Evolutionary conservation across 2,329 filamentous ascomycete species (phyloP).

Genomic region (Diaporthe batatas): DNA sequence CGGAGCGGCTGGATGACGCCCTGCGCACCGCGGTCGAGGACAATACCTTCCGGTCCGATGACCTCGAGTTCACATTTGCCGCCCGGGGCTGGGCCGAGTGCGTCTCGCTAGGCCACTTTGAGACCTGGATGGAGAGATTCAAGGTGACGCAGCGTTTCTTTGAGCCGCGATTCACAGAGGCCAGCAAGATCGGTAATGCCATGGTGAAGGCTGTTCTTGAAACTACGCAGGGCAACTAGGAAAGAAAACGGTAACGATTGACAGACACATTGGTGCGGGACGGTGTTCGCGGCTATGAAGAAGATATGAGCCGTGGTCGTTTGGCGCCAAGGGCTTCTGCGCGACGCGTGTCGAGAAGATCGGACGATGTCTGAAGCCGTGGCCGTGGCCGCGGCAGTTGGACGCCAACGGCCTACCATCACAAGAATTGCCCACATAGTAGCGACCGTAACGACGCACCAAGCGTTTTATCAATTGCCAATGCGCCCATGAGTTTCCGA

Average conservation of each 20-base stretch:
- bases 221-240: conserved; percentile 65
- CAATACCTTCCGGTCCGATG: conserved; percentile 92
- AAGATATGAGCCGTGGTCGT: neutral
- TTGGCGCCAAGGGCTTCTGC: conserved; percentile 7
- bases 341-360: neutral
- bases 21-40: conserved; percentile 90
- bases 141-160: conserved; percentile 93
- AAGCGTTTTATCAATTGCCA: conserved; percentile 13
- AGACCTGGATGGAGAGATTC: conserved; percentile 92
- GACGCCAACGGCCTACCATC: neutral
- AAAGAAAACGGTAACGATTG: neutral
- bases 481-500: neutral
- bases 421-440: neutral
- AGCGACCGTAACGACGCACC: conserved; percentile 27
- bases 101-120: conserved; percentile 90
- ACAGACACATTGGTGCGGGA: conserved; percentile 7
- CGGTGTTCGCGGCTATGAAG: neutral
- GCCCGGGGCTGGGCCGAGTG: conserved; percentile 96
- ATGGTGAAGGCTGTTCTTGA: conserved; percentile 98
- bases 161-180: conserved; percentile 88
- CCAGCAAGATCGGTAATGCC: conserved; percentile 88
- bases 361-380: conserved; percentile 17
- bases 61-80: conserved; percentile 97
- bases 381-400: conserved; percentile 3
- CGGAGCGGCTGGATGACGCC: conserved; percentile 83